phyloP scores from a whole-genome alignment of 345 rosid species.

The Dimocarpus longan region DNA sequence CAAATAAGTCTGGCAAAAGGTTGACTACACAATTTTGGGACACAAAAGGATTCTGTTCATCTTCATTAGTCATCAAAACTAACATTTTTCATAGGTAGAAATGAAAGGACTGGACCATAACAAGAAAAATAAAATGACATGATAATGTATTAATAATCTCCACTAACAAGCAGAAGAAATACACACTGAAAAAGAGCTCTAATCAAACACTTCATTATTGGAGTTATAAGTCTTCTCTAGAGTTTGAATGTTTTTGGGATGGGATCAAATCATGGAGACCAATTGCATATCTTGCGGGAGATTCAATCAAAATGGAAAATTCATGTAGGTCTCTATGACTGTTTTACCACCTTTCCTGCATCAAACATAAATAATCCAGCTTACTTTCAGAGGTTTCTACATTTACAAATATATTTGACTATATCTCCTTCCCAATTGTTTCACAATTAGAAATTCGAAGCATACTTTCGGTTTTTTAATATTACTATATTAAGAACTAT shows the following conservation, averaged over 20 bases:
- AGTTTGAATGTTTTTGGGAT: no score
- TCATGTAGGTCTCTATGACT: background rate
- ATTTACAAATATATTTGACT: no score
- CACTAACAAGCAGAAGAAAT: background rate
- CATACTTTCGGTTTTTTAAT: no score
- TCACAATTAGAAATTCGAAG: background rate
- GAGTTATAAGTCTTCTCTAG: background rate
- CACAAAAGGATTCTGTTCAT: no score
- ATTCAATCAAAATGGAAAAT: background rate
- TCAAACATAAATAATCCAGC: background rate
- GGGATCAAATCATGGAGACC: background rate
- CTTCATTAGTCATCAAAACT: no score
- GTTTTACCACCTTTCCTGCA: slow-evolving; percentile 1
- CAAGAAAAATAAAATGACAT: no score
- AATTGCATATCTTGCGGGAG: background rate
- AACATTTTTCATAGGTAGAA: no score
- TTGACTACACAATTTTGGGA: no score
- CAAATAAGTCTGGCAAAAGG: no score
- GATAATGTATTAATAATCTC: background rate
- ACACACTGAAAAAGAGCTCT: background rate
- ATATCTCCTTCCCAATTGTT: background rate
- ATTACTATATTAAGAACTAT: no score
- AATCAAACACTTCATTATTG: slow-evolving; percentile 1
- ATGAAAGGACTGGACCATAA: no score
- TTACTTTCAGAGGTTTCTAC: background rate